Percentiles rank a stretch among this genome's conserved stretches.
phyloP scores from a whole-genome alignment of 352 stramenopile genomes.

The Globisporangium carolinianum region DNA sequence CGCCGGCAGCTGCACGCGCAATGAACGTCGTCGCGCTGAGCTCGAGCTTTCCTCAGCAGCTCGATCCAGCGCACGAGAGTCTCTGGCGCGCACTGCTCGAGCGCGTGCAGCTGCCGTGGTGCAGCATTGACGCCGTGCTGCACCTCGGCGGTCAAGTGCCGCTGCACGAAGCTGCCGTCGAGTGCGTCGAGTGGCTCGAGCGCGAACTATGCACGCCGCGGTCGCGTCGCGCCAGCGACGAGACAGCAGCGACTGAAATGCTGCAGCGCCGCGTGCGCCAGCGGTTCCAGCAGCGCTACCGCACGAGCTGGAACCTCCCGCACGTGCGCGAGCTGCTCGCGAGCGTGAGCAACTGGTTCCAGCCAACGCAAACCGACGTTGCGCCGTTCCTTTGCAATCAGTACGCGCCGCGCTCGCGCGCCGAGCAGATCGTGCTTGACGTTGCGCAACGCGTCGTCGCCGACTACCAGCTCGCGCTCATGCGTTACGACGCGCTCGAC shows the following conservation, averaged over 20 bases:
- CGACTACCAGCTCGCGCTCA: constrained; percentile 51
- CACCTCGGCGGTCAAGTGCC: constrained; percentile 71
- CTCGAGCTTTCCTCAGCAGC: constrained; percentile 59
- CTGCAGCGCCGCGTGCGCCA: constrained; percentile 27
- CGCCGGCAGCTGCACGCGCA: constrained; percentile 9
- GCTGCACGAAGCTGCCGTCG: constrained; percentile 55
- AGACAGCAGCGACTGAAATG: neutral
- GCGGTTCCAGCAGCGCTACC: constrained; percentile 72
- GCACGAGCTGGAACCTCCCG: constrained; percentile 54
- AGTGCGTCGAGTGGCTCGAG: constrained; percentile 54
- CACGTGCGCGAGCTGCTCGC: constrained; percentile 53
- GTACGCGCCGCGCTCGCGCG: constrained; percentile 16
- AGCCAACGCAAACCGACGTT: constrained; percentile 46
- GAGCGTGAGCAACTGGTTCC: constrained; percentile 60
- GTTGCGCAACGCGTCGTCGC: constrained; percentile 27
- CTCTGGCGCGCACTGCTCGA: constrained; percentile 49
- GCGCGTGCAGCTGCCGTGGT: constrained; percentile 49
- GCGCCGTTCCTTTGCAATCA: constrained; percentile 56
- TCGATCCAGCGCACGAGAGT: constrained; percentile 46
- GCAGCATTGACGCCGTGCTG: constrained; percentile 59
- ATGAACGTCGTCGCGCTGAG: constrained; percentile 61
- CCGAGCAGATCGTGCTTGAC: constrained; percentile 27
- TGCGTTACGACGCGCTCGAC: constrained; percentile 11
- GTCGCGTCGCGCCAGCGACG: neutral
- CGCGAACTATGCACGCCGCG: constrained; percentile 20